Evolutionary conservation across 495 filamentous ascomycete genomes (phyloP).

Genomic region (Xylaria flabelliformis): DNA sequence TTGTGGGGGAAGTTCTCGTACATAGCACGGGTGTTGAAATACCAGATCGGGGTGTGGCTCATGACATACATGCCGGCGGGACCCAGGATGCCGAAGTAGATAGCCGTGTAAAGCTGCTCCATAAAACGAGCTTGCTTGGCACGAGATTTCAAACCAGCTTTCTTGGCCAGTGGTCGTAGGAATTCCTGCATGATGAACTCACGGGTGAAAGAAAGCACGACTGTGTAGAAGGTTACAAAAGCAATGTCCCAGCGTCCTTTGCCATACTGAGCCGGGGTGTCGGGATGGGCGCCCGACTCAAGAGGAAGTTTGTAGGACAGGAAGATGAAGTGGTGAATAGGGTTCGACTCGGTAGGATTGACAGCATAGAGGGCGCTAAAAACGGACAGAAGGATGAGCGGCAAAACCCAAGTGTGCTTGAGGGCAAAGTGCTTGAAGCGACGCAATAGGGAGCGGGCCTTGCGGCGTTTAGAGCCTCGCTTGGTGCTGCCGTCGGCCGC

Average conservation of each 20-base stretch:
- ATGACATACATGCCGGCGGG: conserved; percentile 93
- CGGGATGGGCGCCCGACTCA: conserved; percentile 52
- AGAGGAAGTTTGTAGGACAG: conserved; percentile 82
- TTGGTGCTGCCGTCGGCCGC: conserved; percentile 38
- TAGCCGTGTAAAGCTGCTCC: conserved; percentile 97
- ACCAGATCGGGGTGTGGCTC: conserved; percentile 92
- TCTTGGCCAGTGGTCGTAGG: conserved; percentile 77
- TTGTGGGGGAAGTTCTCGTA: conserved; percentile 91
- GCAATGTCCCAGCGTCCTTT: conserved; percentile 96
- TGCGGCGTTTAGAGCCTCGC: conserved; percentile 60
- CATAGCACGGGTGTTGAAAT: conserved; percentile 91
- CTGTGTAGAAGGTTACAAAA: conserved; percentile 89
- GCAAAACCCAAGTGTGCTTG: conserved; percentile 82
- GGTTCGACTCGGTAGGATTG: conserved; percentile 83
- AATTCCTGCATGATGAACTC: conserved; percentile 97
- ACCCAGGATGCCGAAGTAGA: conserved; percentile 88
- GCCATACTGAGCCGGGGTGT: conserved; percentile 76
- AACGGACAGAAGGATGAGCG: conserved; percentile 70
- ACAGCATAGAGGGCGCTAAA: conserved; percentile 73
- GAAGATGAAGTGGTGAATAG: conserved; percentile 86
- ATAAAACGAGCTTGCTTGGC: conserved; percentile 92
- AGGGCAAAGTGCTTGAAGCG: conserved; percentile 70
- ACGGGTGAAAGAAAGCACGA: conserved; percentile 90
- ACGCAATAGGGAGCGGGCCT: conserved; percentile 66
- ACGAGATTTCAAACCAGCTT: conserved; percentile 71